Base-by-base conservation (phyloP, 768 basidiomycete genomes). In the Collybia sp. region DNA sequence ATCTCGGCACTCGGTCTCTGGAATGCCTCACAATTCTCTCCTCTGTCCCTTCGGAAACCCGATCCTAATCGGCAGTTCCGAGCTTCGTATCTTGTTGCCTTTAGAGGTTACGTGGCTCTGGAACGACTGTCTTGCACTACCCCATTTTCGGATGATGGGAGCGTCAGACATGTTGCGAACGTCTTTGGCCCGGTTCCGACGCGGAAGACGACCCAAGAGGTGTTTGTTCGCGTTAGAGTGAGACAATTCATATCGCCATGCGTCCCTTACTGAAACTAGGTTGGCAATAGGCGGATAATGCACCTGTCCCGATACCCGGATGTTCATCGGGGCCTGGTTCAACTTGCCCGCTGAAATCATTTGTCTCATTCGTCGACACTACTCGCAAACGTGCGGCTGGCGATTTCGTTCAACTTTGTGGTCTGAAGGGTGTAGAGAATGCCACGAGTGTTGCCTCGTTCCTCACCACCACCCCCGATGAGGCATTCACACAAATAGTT, bases 1-100 rank as follows among this genome's bases (percentile, higher is more conserved):
- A 57, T 72, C 6, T 59, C 71, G 5, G 69, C 70, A 0, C 66
- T 75, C 3, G 72, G 71, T 0, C 50, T 75, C 6, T 71, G 69
- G 70, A 73, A 73, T 54, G 60, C 62, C 6, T 70, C 69, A 0
- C 57, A 52, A 6, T 61, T 70, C n/a, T 70, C 65, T 45, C 70
- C 71, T 2, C 62, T 73, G 15, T 68, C 67, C 1, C 56, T 48
- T 2, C 65, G 56, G 3, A 48, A 43, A 10, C 66, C 63, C 0
- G 55, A 67, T 46, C 41, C 62, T 12, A 36, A 42, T 12, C 69
- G 67, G 41, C 53, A 58, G 11, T 73, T 72, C 59, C 65, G 68
- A 34, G 53, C 69, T 5, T 69, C 69, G 1, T 62, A 64, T 52
- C 54, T 72, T 34, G 68, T 71, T 13, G 55, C 66, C 5, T 75